phyloP scores from a whole-genome alignment of 805 yeast species.

The Saccharomyces eubayanus region DNA sequence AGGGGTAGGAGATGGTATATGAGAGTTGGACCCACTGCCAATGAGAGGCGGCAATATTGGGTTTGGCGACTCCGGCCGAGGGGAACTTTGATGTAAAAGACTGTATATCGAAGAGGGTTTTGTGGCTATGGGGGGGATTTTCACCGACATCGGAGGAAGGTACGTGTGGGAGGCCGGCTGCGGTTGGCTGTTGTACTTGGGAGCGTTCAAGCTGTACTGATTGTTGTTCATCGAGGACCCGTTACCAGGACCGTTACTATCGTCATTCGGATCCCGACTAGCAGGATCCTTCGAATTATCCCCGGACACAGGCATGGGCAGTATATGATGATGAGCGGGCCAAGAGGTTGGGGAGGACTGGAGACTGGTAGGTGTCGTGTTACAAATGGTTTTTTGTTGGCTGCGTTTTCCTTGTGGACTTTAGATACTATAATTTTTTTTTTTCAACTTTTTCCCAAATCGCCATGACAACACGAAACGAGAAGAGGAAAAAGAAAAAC shows the following conservation, averaged over 20 bases:
- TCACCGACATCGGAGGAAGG: not conserved
- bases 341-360: not conserved
- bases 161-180: not conserved
- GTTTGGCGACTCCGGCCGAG: not conserved
- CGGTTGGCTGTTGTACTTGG: not conserved
- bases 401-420: not conserved
- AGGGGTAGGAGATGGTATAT: not conserved
- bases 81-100: not conserved
- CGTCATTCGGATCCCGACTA: not conserved
- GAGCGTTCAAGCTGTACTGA: not conserved
- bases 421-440: not conserved
- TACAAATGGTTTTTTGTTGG: not conserved
- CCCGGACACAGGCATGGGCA: not conserved
- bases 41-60: not conserved
- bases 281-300: not conserved
- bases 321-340: not conserved
- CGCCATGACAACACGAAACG: constrained; percentile 5
- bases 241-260: not conserved
- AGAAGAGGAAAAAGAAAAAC: constrained; percentile 5
- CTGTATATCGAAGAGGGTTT: not conserved
- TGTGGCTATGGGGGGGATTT: not conserved
- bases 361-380: not conserved
- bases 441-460: not conserved
- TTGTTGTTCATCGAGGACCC: not conserved
- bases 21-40: not conserved